Base-by-base conservation (phyloP, 2,329 filamentous ascomycete species). In the Endocalyx cinctus region DNA sequence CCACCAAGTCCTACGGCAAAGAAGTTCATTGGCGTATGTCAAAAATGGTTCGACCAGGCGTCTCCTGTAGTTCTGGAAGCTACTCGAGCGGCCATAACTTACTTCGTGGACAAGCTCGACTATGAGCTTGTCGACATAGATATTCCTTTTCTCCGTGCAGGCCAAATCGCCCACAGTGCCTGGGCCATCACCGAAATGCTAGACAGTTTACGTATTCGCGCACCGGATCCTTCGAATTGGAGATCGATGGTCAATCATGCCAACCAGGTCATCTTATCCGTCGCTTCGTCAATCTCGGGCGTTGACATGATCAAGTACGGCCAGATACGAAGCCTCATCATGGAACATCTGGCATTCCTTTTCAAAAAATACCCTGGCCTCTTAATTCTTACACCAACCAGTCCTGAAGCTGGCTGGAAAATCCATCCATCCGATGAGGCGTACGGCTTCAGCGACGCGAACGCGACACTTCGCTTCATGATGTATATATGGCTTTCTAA, bases 401-500 rank as follows among this genome's bases (percentile, higher is more conserved):
- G 78, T 4, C 85, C 88, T 0, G 74, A 83, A 38, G 69, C 78
- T 0, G 88, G 88, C 10, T 94, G 85, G 84, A 74, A 75, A 26
- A 77, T 81, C 16, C 39, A 57, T 10, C 59, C 68, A 2, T 70
- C 65, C 7, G 80, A 84, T 25, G 65, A 79, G 12, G 64, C 64
- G n/a, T 79, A 88, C 50, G 89, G 89, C 3, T 66, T 87, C 45
- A 81, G 72, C 23, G 83, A 96, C 56, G 81, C 72, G 1, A 87
- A 92, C 54, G 68, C 64, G 40, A 80, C 77, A 12, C 65, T 94
- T n/a, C 68, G 74, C 17, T 85, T 77, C 52, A 94, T 95, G 87
- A 77, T 82, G 58, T 95, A 87, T 60, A 79, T 85, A 12, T 94
- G 84, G 74, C 61, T 94, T 22, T 84, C 88, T 6, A 96, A 96